A percentile compares a stretch with the other conserved stretches of the same genome.
phyloP scores from a whole-genome alignment of 108 stramenopile species.

The Tribonema minus region DNA sequence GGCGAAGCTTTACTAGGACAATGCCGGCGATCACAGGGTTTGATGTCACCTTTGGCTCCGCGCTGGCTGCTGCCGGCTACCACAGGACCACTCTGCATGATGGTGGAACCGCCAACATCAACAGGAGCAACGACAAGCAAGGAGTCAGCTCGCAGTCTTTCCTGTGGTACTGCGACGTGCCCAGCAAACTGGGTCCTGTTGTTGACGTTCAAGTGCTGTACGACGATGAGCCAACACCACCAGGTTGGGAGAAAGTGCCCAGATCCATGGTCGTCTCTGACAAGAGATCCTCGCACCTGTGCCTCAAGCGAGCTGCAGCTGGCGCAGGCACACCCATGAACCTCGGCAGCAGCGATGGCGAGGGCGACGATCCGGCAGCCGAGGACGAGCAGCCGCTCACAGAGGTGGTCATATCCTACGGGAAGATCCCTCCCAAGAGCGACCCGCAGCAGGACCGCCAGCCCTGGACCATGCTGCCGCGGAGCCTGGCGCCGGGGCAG shows the following conservation, averaged over 20 bases:
- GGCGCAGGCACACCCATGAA: too few relatives aligned
- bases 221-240: not conserved
- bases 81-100: not conserved
- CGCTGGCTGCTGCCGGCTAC: not conserved
- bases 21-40: not conserved
- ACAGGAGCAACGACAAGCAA: not conserved
- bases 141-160: not conserved
- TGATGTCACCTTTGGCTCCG: not conserved
- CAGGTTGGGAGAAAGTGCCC: not conserved
- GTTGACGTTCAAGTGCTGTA: not conserved
- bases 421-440: too few relatives aligned
- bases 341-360: too few relatives aligned
- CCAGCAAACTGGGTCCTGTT: not conserved
- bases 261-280: too few relatives aligned
- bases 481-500: not conserved
- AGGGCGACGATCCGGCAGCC: too few relatives aligned
- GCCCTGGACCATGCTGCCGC: not conserved
- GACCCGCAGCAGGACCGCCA: too few relatives aligned
- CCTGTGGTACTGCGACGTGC: not conserved
- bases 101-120: not conserved
- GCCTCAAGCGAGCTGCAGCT: too few relatives aligned
- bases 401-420: too few relatives aligned
- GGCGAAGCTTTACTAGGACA: too few relatives aligned
- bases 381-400: too few relatives aligned
- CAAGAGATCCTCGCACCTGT: too few relatives aligned